A percentile compares a stretch with the other conserved stretches of the same genome.
phyloP scores from a whole-genome alignment of 2,329 filamentous ascomycete species.

The Macrophomina pseudophaseolina region DNA sequence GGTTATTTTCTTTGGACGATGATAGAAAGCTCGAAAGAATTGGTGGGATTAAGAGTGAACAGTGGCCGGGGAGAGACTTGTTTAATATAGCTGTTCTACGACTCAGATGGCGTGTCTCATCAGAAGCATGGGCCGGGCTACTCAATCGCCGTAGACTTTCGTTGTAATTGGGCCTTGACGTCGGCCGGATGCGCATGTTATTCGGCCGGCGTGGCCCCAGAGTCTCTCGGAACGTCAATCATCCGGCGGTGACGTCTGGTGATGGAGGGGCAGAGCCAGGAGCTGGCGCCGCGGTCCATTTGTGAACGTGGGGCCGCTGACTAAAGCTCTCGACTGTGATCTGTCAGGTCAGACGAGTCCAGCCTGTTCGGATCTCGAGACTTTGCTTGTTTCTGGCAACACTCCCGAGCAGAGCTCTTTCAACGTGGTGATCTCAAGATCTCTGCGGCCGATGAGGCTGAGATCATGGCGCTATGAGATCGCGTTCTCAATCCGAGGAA shows the following conservation, averaged over 20 bases:
- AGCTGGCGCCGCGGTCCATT: not conserved
- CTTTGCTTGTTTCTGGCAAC: too few species aligned
- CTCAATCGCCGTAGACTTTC: too few species aligned
- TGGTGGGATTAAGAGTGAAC: too few species aligned
- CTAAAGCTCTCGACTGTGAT: not conserved
- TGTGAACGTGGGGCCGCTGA: not conserved
- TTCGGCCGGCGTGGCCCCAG: too few species aligned
- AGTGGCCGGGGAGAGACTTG: not conserved
- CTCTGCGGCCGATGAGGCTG: too few species aligned
- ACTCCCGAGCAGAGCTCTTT: too few species aligned
- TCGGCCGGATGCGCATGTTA: too few species aligned
- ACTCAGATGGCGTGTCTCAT: not conserved
- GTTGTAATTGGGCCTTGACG: not conserved
- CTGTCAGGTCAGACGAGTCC: constrained; percentile 5
- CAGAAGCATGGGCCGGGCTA: not conserved
- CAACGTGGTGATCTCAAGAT: too few species aligned
- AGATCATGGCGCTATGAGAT: too few species aligned
- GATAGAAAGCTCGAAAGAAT: not conserved
- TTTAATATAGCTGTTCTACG: not conserved
- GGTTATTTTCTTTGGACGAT: not conserved
- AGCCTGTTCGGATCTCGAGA: too few species aligned
- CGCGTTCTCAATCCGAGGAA: too few species aligned
- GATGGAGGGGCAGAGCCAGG: not conserved
- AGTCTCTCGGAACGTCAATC: not conserved
- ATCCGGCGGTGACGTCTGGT: constrained; percentile 10